These are phyloP conservation scores for Moricandia moricandioides DNA, from an alignment of 345 rosid genomes.

Conservation along the genomic window DNA sequence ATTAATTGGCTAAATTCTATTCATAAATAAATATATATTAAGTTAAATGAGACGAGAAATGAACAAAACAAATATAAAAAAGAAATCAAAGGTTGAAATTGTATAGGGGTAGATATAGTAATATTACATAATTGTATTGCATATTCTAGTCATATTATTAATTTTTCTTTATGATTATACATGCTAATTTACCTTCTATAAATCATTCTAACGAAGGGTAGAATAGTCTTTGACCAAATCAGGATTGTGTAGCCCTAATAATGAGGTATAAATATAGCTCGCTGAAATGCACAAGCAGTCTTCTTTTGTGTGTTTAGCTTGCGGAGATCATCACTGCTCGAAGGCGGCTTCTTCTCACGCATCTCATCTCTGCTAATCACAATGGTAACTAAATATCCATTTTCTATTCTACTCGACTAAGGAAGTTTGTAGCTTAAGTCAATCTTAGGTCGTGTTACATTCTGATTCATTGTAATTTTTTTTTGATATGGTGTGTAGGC, in stretches of 20 bases:
- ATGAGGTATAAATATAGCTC: not conserved
- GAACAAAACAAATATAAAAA: too few relatives aligned
- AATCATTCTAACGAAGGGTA: not conserved
- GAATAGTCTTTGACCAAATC: not conserved
- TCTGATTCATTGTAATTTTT: not conserved
- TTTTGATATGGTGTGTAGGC: slow-evolving; percentile 37
- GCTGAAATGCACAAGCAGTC: not conserved
- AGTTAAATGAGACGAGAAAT: too few relatives aligned
- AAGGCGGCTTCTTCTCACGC: slow-evolving; percentile 19
- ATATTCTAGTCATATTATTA: too few relatives aligned
- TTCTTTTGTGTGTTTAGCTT: not conserved
- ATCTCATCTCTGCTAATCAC: slow-evolving; percentile 20
- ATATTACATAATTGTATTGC: too few relatives aligned
- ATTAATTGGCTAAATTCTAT: too few relatives aligned
- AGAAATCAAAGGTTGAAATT: too few relatives aligned
- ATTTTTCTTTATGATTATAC: too few relatives aligned
- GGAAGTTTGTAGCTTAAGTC: not conserved
- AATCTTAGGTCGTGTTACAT: not conserved
- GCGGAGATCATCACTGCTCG: slow-evolving; percentile 12
- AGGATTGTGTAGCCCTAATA: not conserved
- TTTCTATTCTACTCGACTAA: not conserved
- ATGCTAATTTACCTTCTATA: too few relatives aligned
- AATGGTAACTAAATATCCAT: slow-evolving; percentile 19
- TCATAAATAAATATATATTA: too few relatives aligned
- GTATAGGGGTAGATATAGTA: too few relatives aligned